A percentile compares a stretch with the other conserved stretches of the same genome.
These are phyloP conservation scores for Cnidoscolus chayamansa DNA, from an alignment of 441 rosid genomes.

Conservation along the genomic window DNA sequence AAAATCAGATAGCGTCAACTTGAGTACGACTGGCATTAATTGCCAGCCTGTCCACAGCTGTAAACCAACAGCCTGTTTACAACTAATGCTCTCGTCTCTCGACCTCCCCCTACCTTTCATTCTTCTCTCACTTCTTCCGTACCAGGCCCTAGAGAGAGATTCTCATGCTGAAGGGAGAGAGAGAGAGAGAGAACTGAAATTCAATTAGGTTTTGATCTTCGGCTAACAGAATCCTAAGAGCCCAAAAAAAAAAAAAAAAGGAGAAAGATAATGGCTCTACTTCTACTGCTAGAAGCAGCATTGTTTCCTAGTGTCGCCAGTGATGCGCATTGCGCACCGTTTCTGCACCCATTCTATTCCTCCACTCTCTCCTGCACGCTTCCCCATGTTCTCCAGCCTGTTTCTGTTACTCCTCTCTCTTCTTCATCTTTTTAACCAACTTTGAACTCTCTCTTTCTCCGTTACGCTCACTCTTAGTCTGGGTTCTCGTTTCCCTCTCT, in stretches of 20 bases:
- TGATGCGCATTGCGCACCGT: constrained; percentile 17
- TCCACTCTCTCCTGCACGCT: neutral
- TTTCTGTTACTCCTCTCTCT: constrained; percentile 4
- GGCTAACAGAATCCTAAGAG: neutral
- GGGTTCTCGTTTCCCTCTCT: neutral
- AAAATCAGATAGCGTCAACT: constrained; percentile 26
- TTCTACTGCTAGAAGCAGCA: neutral
- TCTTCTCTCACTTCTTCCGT: neutral
- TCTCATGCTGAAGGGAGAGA: neutral
- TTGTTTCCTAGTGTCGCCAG: neutral
- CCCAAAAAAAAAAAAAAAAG: neutral
- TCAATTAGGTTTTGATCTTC: neutral
- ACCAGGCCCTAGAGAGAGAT: neutral
- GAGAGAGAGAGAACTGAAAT: neutral
- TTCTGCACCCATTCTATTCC: constrained; percentile 3
- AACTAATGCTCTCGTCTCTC: constrained; percentile 20
- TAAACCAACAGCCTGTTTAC: constrained; percentile 31
- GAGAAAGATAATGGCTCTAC: neutral
- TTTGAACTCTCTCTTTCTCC: neutral
- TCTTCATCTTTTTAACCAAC: neutral
- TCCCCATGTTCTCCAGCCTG: constrained; percentile 4
- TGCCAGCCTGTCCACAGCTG: constrained; percentile 63
- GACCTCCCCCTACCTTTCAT: neutral
- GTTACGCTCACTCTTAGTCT: neutral
- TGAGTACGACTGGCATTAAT: constrained; percentile 36